These are phyloP conservation scores for Ophryocystis elektroscirrha DNA, from an alignment of 169 alveolate species.

Conservation along the genomic window DNA sequence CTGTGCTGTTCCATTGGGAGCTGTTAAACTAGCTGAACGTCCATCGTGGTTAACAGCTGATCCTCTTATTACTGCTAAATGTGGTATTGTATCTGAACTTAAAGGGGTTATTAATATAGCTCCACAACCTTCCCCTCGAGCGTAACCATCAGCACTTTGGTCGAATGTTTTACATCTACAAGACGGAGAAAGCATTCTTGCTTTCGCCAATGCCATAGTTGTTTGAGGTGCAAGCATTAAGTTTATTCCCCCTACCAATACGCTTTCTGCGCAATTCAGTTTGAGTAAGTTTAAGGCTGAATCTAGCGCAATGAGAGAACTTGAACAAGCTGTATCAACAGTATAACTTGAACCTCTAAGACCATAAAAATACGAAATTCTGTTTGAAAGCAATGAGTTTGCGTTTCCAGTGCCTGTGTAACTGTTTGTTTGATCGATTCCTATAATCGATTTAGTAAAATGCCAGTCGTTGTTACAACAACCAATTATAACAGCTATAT, in stretches of 20 bases:
- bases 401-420: conserved; percentile 17
- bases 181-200: conserved; percentile 33
- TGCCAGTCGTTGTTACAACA: conserved; percentile 34
- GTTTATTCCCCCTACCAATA: conserved; percentile 36
- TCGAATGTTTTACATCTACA: conserved; percentile 42
- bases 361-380: conserved; percentile 27
- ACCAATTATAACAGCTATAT: conserved; percentile 30
- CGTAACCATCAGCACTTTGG: conserved; percentile 40
- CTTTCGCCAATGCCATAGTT: conserved; percentile 36
- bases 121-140: conserved; percentile 45
- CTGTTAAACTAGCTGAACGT: conserved; percentile 33
- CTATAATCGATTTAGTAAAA: conserved; percentile 14
- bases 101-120: conserved; percentile 18
- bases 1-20: conserved; percentile 39
- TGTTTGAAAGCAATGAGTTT: conserved; percentile 23
- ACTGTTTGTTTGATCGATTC: no score
- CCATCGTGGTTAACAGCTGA: conserved; percentile 38
- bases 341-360: conserved; percentile 31
- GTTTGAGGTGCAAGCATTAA: conserved; percentile 41
- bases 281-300: conserved; percentile 12
- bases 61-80: conserved; percentile 29
- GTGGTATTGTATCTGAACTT: conserved; percentile 7
- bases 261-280: conserved; percentile 4
- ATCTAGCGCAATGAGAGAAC: conserved; percentile 29
- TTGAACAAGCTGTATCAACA: conserved; percentile 33